A percentile compares a stretch with the other conserved stretches of the same genome.
These are phyloP conservation scores for Cyclotella choctawhatcheeana DNA, from an alignment of 108 stramenopile species.

Conservation along the genomic window DNA sequence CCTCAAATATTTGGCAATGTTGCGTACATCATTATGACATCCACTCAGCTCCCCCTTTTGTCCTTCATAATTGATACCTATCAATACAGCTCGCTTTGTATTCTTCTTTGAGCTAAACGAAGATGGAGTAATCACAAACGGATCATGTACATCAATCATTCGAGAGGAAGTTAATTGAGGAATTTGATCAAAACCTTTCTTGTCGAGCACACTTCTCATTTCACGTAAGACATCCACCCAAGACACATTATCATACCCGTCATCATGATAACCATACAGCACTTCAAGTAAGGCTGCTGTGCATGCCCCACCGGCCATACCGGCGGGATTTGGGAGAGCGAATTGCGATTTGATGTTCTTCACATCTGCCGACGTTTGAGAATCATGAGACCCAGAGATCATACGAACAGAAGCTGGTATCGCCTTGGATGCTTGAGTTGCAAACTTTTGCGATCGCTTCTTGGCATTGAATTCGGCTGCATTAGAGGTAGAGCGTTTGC, in stretches of 20 bases:
- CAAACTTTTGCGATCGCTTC: constrained; percentile 33
- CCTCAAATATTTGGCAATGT: constrained; percentile 77
- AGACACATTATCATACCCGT: constrained; percentile 52
- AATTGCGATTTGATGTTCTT: constrained; percentile 67
- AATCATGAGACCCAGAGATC: constrained; percentile 87
- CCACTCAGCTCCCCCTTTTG: constrained; percentile 84
- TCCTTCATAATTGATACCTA: constrained; percentile 92
- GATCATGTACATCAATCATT: constrained; percentile 68
- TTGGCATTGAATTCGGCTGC: constrained; percentile 34
- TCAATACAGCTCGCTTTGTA: constrained; percentile 72
- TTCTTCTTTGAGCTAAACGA: constrained; percentile 44
- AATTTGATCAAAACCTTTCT: constrained; percentile 73
- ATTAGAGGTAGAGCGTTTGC: no score
- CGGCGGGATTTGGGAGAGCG: constrained; percentile 78
- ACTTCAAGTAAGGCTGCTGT: constrained; percentile 85
- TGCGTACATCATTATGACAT: constrained; percentile 83
- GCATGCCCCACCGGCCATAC: constrained; percentile 84
- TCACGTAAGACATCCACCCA: constrained; percentile 78
- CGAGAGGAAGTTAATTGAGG: constrained; percentile 83
- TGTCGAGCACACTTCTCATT: constrained; percentile 65
- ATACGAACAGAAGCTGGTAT: constrained; percentile 84
- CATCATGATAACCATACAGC: constrained; percentile 59
- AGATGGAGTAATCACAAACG: constrained; percentile 47
- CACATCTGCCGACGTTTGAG: constrained; percentile 91
- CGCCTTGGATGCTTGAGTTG: constrained; percentile 54